These are phyloP conservation scores for Claviceps pazoutovae DNA, from an alignment of 2,329 filamentous ascomycete species.

Conservation along the genomic window DNA sequence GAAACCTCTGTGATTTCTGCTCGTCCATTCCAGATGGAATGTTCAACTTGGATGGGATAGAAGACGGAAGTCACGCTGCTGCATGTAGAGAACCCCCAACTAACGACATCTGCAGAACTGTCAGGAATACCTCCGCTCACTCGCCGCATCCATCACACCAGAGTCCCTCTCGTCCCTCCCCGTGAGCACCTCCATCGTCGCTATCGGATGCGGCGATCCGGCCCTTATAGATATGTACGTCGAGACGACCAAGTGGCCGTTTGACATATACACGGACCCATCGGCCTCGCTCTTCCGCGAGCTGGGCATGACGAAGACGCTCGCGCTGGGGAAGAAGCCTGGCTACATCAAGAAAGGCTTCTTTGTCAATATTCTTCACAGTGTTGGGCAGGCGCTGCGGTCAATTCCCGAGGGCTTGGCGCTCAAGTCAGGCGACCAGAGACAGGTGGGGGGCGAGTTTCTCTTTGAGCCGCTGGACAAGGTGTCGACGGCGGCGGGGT, in stretches of 20 bases:
- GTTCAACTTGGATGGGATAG: too few relatives aligned
- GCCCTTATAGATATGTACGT: slow-evolving; percentile 54
- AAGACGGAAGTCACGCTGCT: too few relatives aligned
- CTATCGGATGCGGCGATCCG: slow-evolving; percentile 61
- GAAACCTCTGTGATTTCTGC: too few relatives aligned
- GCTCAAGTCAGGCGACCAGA: slow-evolving; percentile 49
- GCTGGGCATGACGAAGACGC: slow-evolving; percentile 55
- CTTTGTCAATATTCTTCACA: slow-evolving; percentile 32
- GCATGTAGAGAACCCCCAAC: neutral
- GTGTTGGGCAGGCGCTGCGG: slow-evolving; percentile 45
- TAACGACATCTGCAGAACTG: slow-evolving; percentile 41
- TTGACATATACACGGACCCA: slow-evolving; percentile 67
- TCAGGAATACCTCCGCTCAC: slow-evolving; percentile 55
- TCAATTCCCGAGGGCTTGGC: slow-evolving; percentile 43
- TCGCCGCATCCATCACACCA: slow-evolving; percentile 44
- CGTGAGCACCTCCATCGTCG: slow-evolving; percentile 46
- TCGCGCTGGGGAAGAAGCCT: slow-evolving; percentile 44
- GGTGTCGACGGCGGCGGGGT: slow-evolving; percentile 20
- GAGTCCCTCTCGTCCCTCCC: slow-evolving; percentile 35
- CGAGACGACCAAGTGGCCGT: slow-evolving; percentile 47
- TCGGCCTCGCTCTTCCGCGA: slow-evolving; percentile 49
- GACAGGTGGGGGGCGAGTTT: slow-evolving; percentile 65
- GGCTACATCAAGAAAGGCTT: slow-evolving; percentile 48
- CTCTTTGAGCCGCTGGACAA: slow-evolving; percentile 48
- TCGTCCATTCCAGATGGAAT: too few relatives aligned